Conservation (phyloP, 805 yeast genomes). For the Hanseniaspora pseudoguilliermondii region DNA sequence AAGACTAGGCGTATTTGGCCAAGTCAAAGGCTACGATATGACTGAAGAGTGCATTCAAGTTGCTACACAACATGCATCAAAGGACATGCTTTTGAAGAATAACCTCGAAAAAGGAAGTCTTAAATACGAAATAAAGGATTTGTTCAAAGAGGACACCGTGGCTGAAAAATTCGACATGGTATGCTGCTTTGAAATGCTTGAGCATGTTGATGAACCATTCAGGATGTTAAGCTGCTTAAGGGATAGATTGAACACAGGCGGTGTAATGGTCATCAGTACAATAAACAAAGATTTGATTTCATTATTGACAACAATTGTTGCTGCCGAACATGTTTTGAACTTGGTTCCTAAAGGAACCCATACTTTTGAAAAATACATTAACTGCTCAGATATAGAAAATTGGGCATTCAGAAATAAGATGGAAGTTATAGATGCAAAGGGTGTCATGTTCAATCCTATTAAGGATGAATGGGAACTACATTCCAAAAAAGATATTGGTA, state of each 20-base stretch:
- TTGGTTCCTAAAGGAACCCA: conserved; percentile 93
- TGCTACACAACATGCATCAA: conserved; percentile 53
- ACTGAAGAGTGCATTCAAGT: conserved; percentile 71
- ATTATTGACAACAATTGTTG: conserved; percentile 83
- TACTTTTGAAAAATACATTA: conserved; percentile 71
- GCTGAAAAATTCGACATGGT: conserved; percentile 54
- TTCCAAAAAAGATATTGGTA: conserved; percentile 49
- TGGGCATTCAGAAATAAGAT: conserved; percentile 39
- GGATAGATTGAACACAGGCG: conserved; percentile 55
- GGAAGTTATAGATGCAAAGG: conserved; percentile 53
- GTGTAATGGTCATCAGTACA: conserved; percentile 77
- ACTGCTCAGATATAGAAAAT: conserved; percentile 53
- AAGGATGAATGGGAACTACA: conserved; percentile 70
- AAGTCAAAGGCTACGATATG: conserved; percentile 74
- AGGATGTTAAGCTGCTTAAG: conserved; percentile 59
- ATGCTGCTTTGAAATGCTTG: conserved; percentile 88
- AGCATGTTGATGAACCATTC: conserved; percentile 81
- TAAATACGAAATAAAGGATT: conserved; percentile 33
- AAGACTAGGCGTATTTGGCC: conserved; percentile 46
- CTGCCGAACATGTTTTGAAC: conserved; percentile 68
- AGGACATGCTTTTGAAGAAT: conserved; percentile 49
- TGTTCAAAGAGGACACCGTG: conserved; percentile 13
- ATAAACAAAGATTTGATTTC: conserved; percentile 78
- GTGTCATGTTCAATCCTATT: conserved; percentile 72
- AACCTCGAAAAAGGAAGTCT: conserved; percentile 30